These are phyloP conservation scores for Phoenix roebelenii DNA, from an alignment of 176 grass and related monocot species.

Conservation along the genomic window DNA sequence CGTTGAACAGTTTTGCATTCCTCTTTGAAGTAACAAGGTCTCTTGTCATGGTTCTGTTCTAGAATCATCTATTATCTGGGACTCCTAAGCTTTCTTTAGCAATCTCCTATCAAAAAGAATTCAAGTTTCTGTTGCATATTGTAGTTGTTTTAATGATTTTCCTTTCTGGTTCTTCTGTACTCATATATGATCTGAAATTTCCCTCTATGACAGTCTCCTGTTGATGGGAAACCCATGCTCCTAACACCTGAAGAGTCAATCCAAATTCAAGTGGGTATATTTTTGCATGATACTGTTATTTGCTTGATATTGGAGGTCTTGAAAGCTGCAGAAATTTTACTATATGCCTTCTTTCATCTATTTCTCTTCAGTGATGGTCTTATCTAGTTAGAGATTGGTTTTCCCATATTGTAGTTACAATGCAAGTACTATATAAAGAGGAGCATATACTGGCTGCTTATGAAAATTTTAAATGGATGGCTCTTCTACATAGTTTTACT, in stretches of 20 bases:
- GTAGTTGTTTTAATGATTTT: neutral
- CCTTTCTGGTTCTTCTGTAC: neutral
- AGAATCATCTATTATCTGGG: too few species aligned
- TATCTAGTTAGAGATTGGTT: neutral
- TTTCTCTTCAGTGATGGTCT: neutral
- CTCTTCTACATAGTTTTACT: too few species aligned
- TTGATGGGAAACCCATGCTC: constrained; percentile 96
- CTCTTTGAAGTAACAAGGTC: too few species aligned
- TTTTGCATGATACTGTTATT: neutral
- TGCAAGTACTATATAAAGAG: too few species aligned
- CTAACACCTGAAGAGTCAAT: constrained; percentile 93
- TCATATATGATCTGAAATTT: neutral
- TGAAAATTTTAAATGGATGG: too few species aligned
- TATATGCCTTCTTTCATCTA: neutral
- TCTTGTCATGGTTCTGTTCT: too few species aligned
- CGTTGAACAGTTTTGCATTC: too few species aligned
- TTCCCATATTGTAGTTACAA: too few species aligned
- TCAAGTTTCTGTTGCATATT: neutral
- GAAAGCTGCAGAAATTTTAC: neutral
- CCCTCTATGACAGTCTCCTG: constrained; percentile 53
- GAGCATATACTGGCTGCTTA: too few species aligned
- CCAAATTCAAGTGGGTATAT: constrained; percentile 67
- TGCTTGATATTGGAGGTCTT: neutral
- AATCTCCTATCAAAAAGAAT: too few species aligned
- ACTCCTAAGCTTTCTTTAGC: too few species aligned